These are phyloP conservation scores for Cladosporium austrohemisphaericum DNA, from an alignment of 2,329 filamentous ascomycete genomes.

Conservation along the genomic window DNA sequence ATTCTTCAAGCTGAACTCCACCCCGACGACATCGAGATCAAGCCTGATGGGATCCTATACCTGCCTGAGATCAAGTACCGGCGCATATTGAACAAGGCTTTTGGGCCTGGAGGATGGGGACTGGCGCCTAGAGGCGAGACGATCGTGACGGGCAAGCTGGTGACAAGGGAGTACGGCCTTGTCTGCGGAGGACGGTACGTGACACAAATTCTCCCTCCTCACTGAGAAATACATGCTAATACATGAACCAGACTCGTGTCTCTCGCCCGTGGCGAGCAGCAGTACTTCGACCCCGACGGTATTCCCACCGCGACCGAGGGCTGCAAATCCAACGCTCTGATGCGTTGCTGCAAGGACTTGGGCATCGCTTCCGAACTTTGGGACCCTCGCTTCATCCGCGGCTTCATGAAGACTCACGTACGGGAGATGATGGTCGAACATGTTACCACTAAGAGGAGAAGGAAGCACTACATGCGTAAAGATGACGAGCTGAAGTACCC, in stretches of 20 bases:
- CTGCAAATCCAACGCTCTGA: slow-evolving; percentile 94
- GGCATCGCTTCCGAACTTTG: slow-evolving; percentile 93
- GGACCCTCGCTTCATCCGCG: slow-evolving; percentile 87
- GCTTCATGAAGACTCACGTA: slow-evolving; percentile 70
- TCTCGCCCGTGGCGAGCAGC: slow-evolving; percentile 89
- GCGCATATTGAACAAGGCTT: slow-evolving; percentile 81
- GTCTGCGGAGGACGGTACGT: slow-evolving; percentile 79
- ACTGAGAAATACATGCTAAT: not conserved
- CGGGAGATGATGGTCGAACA: slow-evolving; percentile 91
- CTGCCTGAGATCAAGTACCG: slow-evolving; percentile 98
- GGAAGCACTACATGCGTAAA: slow-evolving; percentile 82
- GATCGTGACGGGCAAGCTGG: slow-evolving; percentile 73
- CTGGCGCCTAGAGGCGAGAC: slow-evolving; percentile 82
- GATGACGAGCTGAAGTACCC: slow-evolving; percentile 69
- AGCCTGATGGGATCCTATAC: slow-evolving; percentile 95
- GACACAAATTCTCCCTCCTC: not conserved
- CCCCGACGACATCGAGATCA: slow-evolving; percentile 83
- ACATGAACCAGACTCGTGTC: slow-evolving; percentile 84
- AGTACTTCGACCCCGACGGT: slow-evolving; percentile 84
- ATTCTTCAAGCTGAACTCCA: slow-evolving; percentile 66
- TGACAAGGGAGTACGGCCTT: slow-evolving; percentile 90
- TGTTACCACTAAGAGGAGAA: slow-evolving; percentile 77
- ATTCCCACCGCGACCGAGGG: slow-evolving; percentile 94
- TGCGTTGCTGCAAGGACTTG: slow-evolving; percentile 97
- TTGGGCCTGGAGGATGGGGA: slow-evolving; percentile 94